Base-by-base conservation (phyloP, 352 stramenopile species). In the Globisporangium cylindrosporum region DNA sequence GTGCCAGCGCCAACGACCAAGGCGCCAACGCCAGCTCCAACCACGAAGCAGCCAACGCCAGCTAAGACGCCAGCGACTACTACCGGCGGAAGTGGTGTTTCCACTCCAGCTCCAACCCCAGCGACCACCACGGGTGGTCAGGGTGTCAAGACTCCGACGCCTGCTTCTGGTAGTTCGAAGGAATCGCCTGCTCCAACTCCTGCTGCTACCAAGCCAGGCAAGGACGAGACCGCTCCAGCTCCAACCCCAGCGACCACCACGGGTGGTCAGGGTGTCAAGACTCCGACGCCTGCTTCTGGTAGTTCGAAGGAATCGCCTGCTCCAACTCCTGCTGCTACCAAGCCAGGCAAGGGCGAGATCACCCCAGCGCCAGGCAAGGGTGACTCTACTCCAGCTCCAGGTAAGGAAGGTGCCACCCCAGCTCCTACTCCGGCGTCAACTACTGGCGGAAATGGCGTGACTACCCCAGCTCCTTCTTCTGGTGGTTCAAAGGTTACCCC, bases 1-100 rank as follows among this genome's bases (percentile, higher is more conserved):
- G 32, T n/a, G 34, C 57, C 57, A 62, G 58, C 58, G 3, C 58
- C 58, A 27, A 62, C 32, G 18, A 62, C 57, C 18, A 49, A 25
- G 20, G 27, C 3, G n/a, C 57, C 57, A 43, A 61, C 56, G 6
- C 56, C 56, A 61, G 56, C 56, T 18, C 5, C 29, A 2, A 25
- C 29, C 12, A 46, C 57, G 0, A 27, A 51, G 20, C 3, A n/a
- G 5, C 57, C 57, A 62, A n/a, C 29, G n/a, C 57, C 57, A 36
- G 34, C 34, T 22, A 29, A 20, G 18, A 61, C 56, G 18, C 56
- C 56, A 41, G 56, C 32, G 6, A 46, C 29, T 12, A 61, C 55
- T 2, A 43, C 27, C 8, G 27, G 18, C 15, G 55, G 55, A 8
- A 61, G 29, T 20, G 27, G 27, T 22, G 54, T 41, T 25, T 36